Evolutionary conservation across 2,329 filamentous ascomycete species (phyloP).

Genomic region (Arthroderma sp.): DNA sequence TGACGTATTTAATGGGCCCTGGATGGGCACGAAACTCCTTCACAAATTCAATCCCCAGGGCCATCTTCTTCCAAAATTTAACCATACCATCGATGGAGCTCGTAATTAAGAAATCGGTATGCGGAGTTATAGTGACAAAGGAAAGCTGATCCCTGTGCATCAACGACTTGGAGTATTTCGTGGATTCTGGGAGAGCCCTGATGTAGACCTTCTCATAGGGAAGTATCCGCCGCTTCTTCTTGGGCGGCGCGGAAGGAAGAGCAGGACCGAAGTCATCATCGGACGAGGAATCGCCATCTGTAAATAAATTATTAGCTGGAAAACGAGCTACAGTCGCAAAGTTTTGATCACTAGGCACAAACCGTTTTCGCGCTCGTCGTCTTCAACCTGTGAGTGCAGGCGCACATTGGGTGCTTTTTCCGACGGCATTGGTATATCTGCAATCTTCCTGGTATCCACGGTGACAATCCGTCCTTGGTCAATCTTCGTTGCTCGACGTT

Average conservation of each 20-base stretch:
- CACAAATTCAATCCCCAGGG: slow-evolving; percentile 85
- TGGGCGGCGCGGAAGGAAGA: slow-evolving; percentile 66
- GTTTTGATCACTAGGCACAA: not conserved
- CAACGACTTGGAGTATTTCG: slow-evolving; percentile 82
- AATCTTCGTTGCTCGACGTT: too few relatives aligned
- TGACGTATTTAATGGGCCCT: slow-evolving; percentile 71
- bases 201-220: slow-evolving; percentile 93
- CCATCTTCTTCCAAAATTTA: slow-evolving; percentile 98
- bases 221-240: slow-evolving; percentile 82
- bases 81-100: slow-evolving; percentile 90
- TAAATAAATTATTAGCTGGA: not conserved
- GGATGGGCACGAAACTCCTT: slow-evolving; percentile 92
- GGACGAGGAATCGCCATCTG: slow-evolving; percentile 50
- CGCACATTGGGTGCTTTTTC: slow-evolving; percentile 1
- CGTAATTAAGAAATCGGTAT: slow-evolving; percentile 91
- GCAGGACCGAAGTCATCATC: slow-evolving; percentile 91
- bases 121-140: slow-evolving; percentile 75
- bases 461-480: too few relatives aligned
- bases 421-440: not conserved
- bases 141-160: slow-evolving; percentile 97
- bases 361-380: slow-evolving; percentile 1
- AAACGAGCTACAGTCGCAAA: not conserved
- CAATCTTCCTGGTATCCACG: not conserved
- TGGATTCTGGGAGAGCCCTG: slow-evolving; percentile 67
- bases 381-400: slow-evolving; percentile 2